A percentile compares a stretch with the other conserved stretches of the same genome.
Conservation (phyloP, 768 basidiomycete genomes). For the Termitomyces heimii region DNA sequence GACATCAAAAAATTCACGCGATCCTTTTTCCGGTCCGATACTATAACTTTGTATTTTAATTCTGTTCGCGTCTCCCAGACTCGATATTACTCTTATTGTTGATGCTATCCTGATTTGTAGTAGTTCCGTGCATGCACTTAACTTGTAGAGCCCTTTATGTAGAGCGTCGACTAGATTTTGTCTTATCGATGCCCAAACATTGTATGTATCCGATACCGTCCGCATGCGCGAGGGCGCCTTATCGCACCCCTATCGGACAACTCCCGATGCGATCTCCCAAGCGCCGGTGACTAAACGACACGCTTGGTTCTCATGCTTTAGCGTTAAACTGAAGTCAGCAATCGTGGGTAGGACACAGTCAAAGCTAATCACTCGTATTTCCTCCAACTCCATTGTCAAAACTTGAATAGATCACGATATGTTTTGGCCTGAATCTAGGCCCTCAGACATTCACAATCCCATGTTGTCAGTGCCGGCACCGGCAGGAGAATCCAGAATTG, state of each 20-base stretch:
- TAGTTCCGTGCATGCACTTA: neutral
- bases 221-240: neutral
- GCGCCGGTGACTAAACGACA: neutral
- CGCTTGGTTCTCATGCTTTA: too few relatives aligned
- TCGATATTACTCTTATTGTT: neutral
- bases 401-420: too few relatives aligned
- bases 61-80: too few relatives aligned
- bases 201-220: neutral
- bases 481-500: too few relatives aligned
- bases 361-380: too few relatives aligned
- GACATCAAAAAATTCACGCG: slow-evolving; percentile 7
- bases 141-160: neutral
- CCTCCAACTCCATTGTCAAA: too few relatives aligned
- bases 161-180: neutral
- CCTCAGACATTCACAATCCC: too few relatives aligned
- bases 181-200: neutral
- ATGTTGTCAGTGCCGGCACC: too few relatives aligned
- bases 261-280: neutral
- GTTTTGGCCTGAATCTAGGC: too few relatives aligned
- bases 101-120: neutral
- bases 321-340: too few relatives aligned
- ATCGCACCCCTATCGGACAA: neutral
- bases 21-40: neutral
- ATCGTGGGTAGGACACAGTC: too few relatives aligned
- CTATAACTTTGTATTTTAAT: neutral